Conservation (phyloP, 2,329 filamentous ascomycete species). For the Aspergillus sp. region DNA sequence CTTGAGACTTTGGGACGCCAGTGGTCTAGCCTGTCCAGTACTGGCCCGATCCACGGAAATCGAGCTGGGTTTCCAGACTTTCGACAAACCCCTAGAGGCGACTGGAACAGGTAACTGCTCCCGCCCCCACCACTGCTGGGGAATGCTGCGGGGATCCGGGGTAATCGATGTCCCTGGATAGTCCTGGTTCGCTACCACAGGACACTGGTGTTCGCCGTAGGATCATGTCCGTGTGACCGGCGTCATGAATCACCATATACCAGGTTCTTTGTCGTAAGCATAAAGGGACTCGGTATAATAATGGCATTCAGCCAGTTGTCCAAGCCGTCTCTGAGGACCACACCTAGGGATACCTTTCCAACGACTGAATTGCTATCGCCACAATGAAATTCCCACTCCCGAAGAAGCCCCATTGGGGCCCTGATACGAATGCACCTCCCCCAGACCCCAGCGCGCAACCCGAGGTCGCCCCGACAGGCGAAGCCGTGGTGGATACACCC, state of each 20-base stretch:
- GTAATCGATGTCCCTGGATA: too few species aligned
- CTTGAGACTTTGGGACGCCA: too few species aligned
- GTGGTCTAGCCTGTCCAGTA: too few species aligned
- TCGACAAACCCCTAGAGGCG: too few species aligned
- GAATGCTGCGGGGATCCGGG: too few species aligned
- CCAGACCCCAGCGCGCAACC: neutral
- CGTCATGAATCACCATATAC: neutral
- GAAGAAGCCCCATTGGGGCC: neutral
- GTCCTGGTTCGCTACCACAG: too few species aligned
- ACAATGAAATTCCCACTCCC: neutral
- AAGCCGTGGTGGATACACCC: slow-evolving; percentile 12
- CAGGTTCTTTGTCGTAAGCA: neutral
- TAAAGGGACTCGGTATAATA: neutral
- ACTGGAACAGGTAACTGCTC: too few species aligned
- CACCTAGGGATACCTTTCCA: neutral
- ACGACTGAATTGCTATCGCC: neutral
- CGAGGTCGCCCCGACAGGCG: neutral
- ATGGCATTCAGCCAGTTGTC: neutral
- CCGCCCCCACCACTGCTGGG: too few species aligned
- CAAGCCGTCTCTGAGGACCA: neutral
- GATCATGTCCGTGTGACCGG: neutral
- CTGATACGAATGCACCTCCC: neutral
- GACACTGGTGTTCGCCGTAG: neutral
- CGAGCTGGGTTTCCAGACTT: too few species aligned
- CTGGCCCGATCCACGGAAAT: too few species aligned